These are phyloP conservation scores for Colletotrichum sp. DNA, from an alignment of 2,329 filamentous ascomycete species.

Conservation along the genomic window DNA sequence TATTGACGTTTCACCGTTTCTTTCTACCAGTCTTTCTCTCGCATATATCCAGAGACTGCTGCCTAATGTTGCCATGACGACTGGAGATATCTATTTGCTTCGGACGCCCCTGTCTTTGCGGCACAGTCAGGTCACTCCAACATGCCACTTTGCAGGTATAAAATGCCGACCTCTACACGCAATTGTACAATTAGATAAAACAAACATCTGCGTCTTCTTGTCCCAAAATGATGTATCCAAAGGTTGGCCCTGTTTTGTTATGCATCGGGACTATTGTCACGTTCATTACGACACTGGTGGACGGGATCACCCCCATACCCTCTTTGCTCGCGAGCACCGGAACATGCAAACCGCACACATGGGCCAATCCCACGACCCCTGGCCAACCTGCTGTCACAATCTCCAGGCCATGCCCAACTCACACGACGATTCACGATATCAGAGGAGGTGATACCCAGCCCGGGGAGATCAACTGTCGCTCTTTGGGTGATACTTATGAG, in stretches of 20 bases:
- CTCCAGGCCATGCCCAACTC: not conserved
- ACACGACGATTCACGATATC: not conserved
- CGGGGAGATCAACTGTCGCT: not conserved
- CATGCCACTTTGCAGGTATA: not conserved
- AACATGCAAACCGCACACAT: not conserved
- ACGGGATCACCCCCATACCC: not conserved
- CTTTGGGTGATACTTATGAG: not conserved
- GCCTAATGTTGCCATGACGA: not conserved
- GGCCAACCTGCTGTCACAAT: not conserved
- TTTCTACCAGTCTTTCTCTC: not conserved
- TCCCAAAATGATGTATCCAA: not conserved
- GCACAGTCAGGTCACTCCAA: not conserved
- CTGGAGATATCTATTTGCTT: not conserved
- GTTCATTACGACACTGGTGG: not conserved
- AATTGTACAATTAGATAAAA: not conserved
- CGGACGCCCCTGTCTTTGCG: not conserved
- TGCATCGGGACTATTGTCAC: not conserved
- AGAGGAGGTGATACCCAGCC: not conserved
- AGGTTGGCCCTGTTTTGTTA: not conserved
- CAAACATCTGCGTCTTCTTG: not conserved
- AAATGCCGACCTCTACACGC: not conserved
- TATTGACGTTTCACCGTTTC: not conserved
- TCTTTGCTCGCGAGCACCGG: not conserved
- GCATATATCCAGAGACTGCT: not conserved
- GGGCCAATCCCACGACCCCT: not conserved